Percentiles rank a stretch among this genome's conserved stretches.
Conservation (phyloP, 2,329 filamentous ascomycete genomes). For the Colletotrichum tropicale region DNA sequence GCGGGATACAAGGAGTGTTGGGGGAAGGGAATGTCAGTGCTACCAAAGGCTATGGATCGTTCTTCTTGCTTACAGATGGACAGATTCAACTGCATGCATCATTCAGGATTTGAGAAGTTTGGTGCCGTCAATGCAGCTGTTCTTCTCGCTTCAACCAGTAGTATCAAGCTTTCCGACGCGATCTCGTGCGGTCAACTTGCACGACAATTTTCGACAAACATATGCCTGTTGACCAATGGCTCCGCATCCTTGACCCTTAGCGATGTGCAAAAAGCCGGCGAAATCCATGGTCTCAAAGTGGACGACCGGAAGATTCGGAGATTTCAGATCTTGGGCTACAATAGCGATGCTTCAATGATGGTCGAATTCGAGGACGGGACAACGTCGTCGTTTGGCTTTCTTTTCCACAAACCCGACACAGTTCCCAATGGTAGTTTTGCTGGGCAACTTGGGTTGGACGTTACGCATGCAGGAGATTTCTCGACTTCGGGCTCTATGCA, state of each 20-base stretch:
- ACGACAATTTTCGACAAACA: not conserved
- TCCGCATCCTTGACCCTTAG: too few species aligned
- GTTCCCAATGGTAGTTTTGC: not conserved
- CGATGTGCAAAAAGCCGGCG: not conserved
- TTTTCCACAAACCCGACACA: not conserved
- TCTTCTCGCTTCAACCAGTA: not conserved
- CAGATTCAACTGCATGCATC: not conserved
- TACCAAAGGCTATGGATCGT: not conserved
- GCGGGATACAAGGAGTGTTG: not conserved
- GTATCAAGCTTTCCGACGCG: not conserved
- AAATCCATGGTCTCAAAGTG: not conserved
- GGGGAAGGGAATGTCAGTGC: not conserved
- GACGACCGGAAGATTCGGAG: not conserved
- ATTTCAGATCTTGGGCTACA: not conserved
- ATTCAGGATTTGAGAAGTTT: not conserved
- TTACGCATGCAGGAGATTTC: not conserved
- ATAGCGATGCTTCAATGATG: not conserved
- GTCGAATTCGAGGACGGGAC: not conserved
- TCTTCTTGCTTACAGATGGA: not conserved
- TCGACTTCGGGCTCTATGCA: not conserved
- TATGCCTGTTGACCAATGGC: not conserved
- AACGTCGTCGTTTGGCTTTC: not conserved
- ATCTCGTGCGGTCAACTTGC: not conserved
- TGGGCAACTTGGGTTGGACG: not conserved
- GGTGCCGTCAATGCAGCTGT: not conserved